phyloP scores from a whole-genome alignment of 2,329 filamentous ascomycete species.

The Capronia coronata region DNA sequence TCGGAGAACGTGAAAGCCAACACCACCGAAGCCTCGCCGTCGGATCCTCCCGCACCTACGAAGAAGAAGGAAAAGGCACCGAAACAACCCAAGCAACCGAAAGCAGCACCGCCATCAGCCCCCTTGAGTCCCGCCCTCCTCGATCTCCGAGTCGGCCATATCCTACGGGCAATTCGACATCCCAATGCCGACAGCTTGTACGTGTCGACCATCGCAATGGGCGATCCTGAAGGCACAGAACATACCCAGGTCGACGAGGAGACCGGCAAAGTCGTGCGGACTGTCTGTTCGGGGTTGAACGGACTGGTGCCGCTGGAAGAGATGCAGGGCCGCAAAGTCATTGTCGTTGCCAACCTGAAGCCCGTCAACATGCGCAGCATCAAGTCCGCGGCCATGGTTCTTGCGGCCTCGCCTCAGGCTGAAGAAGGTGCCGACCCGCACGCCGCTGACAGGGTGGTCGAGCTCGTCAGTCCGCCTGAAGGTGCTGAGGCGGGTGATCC shows the following conservation, averaged over 20 bases:
- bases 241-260: slow-evolving; percentile 73
- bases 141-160: slow-evolving; percentile 93
- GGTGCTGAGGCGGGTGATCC: slow-evolving; percentile 75
- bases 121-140: slow-evolving; percentile 79
- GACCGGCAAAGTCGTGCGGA: slow-evolving; percentile 85
- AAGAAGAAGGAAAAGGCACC: slow-evolving; percentile 73
- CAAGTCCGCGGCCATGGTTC: slow-evolving; percentile 78
- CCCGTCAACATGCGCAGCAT: slow-evolving; percentile 97
- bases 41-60: slow-evolving; percentile 30
- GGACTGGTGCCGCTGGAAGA: slow-evolving; percentile 86
- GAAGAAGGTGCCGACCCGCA: slow-evolving; percentile 80
- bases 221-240: slow-evolving; percentile 75
- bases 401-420: slow-evolving; percentile 72
- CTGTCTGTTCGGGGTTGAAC: slow-evolving; percentile 94
- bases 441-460: slow-evolving; percentile 66
- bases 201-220: slow-evolving; percentile 91
- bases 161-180: slow-evolving; percentile 90
- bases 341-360: slow-evolving; percentile 96
- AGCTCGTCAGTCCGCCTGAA: slow-evolving; percentile 78
- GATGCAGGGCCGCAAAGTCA: slow-evolving; percentile 93
- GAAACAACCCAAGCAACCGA: slow-evolving; percentile 80
- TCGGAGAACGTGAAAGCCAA: slow-evolving; percentile 25
- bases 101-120: slow-evolving; percentile 60
- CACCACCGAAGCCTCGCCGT: slow-evolving; percentile 20
- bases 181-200: slow-evolving; percentile 94